Base-by-base conservation (phyloP, 1,139 yeast genomes). In the Blastobotrys apis region DNA sequence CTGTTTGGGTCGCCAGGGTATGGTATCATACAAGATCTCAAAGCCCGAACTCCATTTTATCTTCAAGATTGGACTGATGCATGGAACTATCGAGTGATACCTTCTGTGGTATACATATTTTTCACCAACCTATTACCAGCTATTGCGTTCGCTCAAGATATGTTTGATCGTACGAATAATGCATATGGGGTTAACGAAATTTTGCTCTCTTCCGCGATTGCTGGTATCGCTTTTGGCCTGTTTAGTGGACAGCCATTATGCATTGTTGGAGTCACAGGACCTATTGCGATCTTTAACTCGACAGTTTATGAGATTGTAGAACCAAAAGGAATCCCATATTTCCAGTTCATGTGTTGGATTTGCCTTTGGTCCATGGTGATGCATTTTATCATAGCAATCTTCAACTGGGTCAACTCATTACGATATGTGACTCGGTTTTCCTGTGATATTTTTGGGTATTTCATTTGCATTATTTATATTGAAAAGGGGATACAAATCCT, bases 231-330 rank as follows among this genome's bases (percentile, higher is more conserved):
- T 2, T 92, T 92, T 70, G 97, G 97, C 0, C 58, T 84, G 5
- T 70, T 90, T 47, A 74, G 84, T 0, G 97, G 97, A 0, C 96
- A 90, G 55, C 97, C 98, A 0, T 66, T 92, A 30, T 86, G 95
- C 58, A 85, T 92, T 27, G 97, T 92, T n/a, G 98, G 98, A 3
- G 97, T 92, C 3, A 92, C 98, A 0, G 97, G 43, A 1, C 97
- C 97, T 0, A 81, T 92, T 12, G 71, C 95, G 2, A 88, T 92
- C 47, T 90, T 92, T 72, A 85, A 87, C 60, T 87, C 87, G 57
- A 90, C 97, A 0, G 92, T 92, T 1, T 92, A 84, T 62, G 87
- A 86, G 48, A 75, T 92, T 37, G 77, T 92, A 26, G 71, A 70
- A 34, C 81, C 85, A 0, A 56, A 62, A 33, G 82, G 80, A 4